phyloP scores from a whole-genome alignment of 352 stramenopile genomes.

The Pythium apleroticum region DNA sequence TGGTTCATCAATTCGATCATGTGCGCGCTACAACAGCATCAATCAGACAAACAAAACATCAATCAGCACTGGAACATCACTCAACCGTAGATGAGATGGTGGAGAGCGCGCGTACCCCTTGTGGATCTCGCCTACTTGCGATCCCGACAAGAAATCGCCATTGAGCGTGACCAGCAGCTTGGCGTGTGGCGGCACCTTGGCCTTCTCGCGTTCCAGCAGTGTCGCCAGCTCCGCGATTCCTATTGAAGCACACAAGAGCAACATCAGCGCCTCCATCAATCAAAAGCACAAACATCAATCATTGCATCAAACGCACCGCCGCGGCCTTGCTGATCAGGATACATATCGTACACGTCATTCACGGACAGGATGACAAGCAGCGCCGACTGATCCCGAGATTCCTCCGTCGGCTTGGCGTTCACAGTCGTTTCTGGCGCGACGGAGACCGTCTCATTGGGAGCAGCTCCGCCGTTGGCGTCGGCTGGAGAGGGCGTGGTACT shows the following conservation, averaged over 20 bases:
- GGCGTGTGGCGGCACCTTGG: constrained; percentile 39
- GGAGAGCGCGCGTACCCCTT: constrained; percentile 47
- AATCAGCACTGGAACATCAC: constrained; percentile 3
- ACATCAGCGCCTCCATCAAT: background rate
- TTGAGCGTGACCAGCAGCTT: constrained; percentile 75
- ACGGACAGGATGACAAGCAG: constrained; percentile 55
- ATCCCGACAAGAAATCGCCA: constrained; percentile 76
- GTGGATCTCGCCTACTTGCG: constrained; percentile 54
- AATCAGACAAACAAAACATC: background rate
- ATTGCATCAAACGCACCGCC: constrained; percentile 29
- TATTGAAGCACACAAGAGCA: background rate
- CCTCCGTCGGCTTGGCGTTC: background rate
- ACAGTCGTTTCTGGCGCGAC: background rate
- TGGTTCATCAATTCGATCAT: constrained; percentile 83
- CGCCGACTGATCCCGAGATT: constrained; percentile 17
- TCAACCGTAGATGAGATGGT: background rate
- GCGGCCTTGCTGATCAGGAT: constrained; percentile 56
- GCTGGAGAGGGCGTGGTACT: background rate
- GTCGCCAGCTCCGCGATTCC: constrained; percentile 63
- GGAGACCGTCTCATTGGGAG: background rate
- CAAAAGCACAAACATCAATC: background rate
- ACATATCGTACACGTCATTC: constrained; percentile 80
- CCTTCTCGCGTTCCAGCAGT: constrained; percentile 50
- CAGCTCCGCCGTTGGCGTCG: background rate
- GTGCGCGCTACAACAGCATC: constrained; percentile 40